Base-by-base conservation (phyloP, 1,139 yeast genomes). In the Insectozyma bohioensis region DNA sequence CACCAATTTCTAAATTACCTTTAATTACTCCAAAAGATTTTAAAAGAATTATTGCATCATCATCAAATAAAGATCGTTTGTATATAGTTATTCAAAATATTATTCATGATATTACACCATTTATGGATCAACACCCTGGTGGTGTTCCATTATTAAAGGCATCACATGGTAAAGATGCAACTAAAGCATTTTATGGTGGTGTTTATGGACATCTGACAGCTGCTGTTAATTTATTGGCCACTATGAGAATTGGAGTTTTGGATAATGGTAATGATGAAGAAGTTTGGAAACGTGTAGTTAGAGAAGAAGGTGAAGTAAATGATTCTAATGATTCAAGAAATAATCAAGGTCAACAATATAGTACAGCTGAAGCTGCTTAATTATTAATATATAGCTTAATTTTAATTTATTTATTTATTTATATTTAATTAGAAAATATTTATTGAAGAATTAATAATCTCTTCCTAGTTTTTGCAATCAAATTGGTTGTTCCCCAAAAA, bases 261-360 rank as follows among this genome's bases (percentile, higher is more conserved):
- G 85, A 88, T 44, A 85, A 86, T n/a, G 86, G 88, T 4, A 75
- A 85, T 46, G 90, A 85, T 45, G 85, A 80, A 41, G 85, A 85
- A 46, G 86, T 85, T 12, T 88, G 96, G 97, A 73, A 72, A 41
- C 47, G 72, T 29, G 72, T 67, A 5, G 72, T 58, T 3, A 49
- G 52, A 16, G 75, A 69, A 43, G 73, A 67, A 42, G 66, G 69
- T 5, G 63, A 61, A 15, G 55, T 56, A 5, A 47, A 43, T 20
- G 64, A 60, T 5, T 42, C 47, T 6, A 41, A 48, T 8, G 54
- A 51, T 7, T 45, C 50, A 7, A 51, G 52, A 10, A 49, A 54
- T 14, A 42, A 52, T 22, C 52, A 49, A 30, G 47, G 49, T 33
- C 54, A 52, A 38, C 56, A 53, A 38, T 61, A 62, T 37, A 50